Evolutionary conservation across 2,329 filamentous ascomycete genomes (phyloP).

Genomic region (Cladophialophora carrionii): DNA sequence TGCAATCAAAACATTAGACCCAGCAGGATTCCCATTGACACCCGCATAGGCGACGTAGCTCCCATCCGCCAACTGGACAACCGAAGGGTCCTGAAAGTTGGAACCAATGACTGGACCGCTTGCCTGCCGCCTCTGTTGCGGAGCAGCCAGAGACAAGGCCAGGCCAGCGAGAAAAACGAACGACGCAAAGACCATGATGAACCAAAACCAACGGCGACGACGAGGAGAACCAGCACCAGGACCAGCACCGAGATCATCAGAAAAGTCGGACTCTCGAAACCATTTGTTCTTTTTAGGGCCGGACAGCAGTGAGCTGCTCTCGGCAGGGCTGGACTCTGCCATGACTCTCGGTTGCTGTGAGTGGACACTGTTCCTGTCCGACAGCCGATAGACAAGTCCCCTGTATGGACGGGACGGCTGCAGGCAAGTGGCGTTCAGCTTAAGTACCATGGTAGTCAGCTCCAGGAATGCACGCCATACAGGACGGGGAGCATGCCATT

Average conservation of each 20-base stretch:
- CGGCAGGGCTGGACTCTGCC: conserved; percentile 2
- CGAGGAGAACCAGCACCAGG: conserved; percentile 7
- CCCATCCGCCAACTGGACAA: conserved; percentile 53
- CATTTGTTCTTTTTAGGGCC: conserved; percentile 25
- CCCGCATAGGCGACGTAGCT: conserved; percentile 60
- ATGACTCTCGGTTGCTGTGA: conserved; percentile 11
- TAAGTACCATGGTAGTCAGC: not conserved
- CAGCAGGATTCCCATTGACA: conserved; percentile 39
- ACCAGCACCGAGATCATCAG: not conserved
- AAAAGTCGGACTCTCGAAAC: conserved; percentile 12
- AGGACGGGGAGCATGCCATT: conserved; percentile 24
- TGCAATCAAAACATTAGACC: conserved; percentile 59
- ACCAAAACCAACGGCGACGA: conserved; percentile 17
- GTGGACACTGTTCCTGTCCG: conserved; percentile 3
- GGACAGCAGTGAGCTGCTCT: conserved; percentile 18
- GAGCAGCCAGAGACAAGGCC: conserved; percentile 22
- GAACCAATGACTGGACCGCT: conserved; percentile 36
- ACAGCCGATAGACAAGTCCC: not conserved
- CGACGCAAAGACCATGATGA: conserved; percentile 23
- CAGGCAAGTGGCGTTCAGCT: conserved; percentile 14
- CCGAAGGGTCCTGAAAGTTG: conserved; percentile 61
- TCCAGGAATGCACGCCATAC: conserved; percentile 23
- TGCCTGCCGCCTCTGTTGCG: conserved; percentile 23
- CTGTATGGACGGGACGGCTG: conserved; percentile 7
- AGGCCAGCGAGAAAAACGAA: conserved; percentile 27